phyloP scores from a whole-genome alignment of 2,329 filamentous ascomycete genomes.

The Aureobasidium sp. region DNA sequence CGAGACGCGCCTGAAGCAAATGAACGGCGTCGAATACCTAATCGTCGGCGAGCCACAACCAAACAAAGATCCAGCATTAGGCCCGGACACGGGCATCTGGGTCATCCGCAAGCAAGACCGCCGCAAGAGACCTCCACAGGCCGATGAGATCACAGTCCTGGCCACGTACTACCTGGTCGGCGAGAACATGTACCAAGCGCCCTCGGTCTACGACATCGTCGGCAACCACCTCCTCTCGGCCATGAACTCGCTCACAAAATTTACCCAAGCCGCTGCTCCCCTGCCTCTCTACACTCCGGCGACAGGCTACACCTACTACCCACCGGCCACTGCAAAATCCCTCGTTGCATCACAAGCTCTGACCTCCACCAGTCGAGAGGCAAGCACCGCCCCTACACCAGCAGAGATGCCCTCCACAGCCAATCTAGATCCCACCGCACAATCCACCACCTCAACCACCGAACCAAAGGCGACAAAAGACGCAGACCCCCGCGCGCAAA shows the following conservation, averaged over 20 bases:
- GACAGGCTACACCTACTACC: constrained; percentile 50
- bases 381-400: constrained; percentile 28
- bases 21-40: constrained; percentile 51
- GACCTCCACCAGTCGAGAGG: constrained; percentile 35
- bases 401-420: neutral
- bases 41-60: constrained; percentile 49
- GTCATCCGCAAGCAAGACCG: constrained; percentile 49
- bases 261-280: constrained; percentile 44
- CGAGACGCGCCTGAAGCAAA: constrained; percentile 44
- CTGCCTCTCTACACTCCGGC: constrained; percentile 51
- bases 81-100: constrained; percentile 42
- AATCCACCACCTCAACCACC: neutral
- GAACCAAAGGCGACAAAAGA: neutral
- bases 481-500: constrained; percentile 26
- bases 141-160: constrained; percentile 44
- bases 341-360: constrained; percentile 29
- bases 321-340: constrained; percentile 27
- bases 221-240: constrained; percentile 43
- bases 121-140: constrained; percentile 33
- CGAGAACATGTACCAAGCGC: constrained; percentile 52
- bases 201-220: constrained; percentile 50
- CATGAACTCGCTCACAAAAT: constrained; percentile 46
- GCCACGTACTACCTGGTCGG: constrained; percentile 54
- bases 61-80: constrained; percentile 24
- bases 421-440: neutral